These are phyloP conservation scores for Lactifluus rugatus DNA, from an alignment of 768 basidiomycete species.

Conservation along the genomic window DNA sequence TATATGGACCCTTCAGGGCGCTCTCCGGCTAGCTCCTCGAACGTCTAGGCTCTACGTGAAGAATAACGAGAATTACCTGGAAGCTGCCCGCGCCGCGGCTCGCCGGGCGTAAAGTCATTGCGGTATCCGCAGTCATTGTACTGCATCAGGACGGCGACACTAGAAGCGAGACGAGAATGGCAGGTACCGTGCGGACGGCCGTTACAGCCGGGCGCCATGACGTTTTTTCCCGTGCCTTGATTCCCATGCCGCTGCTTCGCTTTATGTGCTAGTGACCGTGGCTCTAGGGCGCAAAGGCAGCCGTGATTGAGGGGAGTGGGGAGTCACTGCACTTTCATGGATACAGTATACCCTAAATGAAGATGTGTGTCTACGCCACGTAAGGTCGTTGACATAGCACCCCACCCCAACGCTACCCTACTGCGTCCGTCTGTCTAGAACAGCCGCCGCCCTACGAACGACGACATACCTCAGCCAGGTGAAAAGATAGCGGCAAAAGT, in stretches of 20 bases:
- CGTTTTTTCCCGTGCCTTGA: conserved; percentile 9
- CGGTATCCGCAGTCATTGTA: neutral
- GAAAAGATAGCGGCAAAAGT: neutral
- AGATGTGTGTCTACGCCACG: neutral
- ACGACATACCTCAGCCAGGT: neutral
- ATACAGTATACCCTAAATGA: neutral
- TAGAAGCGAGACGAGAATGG: conserved; percentile 9
- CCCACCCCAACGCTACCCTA: neutral
- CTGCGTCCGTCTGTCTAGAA: neutral
- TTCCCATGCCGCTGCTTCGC: neutral
- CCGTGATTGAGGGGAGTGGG: neutral
- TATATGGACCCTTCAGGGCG: neutral
- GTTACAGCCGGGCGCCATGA: neutral
- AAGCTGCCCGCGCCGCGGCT: neutral
- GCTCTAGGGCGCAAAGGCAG: neutral
- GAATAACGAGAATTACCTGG: neutral
- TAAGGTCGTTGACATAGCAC: neutral
- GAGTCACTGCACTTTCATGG: neutral
- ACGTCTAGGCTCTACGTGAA: neutral
- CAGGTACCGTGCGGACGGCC: neutral
- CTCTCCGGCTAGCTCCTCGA: neutral
- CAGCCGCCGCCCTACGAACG: neutral
- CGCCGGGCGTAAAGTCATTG: neutral
- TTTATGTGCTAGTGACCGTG: neutral
- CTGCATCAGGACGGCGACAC: neutral